A percentile compares a stretch with the other conserved stretches of the same genome.
Evolutionary conservation across 345 rosid genomes (phyloP).

Genomic region (Aurinia saxatilis): DNA sequence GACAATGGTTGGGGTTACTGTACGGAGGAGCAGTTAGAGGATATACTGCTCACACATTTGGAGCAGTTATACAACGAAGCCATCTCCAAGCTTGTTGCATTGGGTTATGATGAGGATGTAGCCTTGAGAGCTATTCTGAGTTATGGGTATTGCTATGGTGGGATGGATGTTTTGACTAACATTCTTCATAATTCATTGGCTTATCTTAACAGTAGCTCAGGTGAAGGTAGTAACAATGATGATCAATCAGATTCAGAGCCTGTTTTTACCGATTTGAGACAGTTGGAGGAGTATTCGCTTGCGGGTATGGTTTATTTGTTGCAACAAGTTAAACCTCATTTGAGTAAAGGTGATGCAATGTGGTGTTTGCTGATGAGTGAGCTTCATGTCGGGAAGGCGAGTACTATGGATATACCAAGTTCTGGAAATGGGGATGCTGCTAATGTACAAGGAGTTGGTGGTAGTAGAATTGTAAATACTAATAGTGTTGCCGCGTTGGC

Average conservation of each 20-base stretch:
- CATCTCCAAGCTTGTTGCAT: slow-evolving; percentile 50
- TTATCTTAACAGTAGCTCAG: slow-evolving; percentile 46
- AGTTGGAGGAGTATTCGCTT: slow-evolving; percentile 72
- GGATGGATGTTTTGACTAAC: slow-evolving; percentile 75
- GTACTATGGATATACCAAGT: slow-evolving; percentile 51
- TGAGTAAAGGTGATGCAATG: slow-evolving; percentile 95
- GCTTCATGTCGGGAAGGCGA: slow-evolving; percentile 81
- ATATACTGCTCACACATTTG: slow-evolving; percentile 52
- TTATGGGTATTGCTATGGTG: slow-evolving; percentile 84
- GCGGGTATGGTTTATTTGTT: slow-evolving; percentile 82
- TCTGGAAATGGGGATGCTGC: slow-evolving; percentile 22
- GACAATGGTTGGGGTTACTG: slow-evolving; percentile 79
- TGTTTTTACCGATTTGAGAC: slow-evolving; percentile 62
- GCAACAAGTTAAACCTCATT: slow-evolving; percentile 70
- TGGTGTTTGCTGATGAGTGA: slow-evolving; percentile 95
- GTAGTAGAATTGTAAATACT: slow-evolving; percentile 12
- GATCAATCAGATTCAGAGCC: slow-evolving; percentile 53
- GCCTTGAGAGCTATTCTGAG: slow-evolving; percentile 71
- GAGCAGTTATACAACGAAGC: slow-evolving; percentile 63
- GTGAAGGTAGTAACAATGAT: slow-evolving; percentile 30
- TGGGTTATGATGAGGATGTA: slow-evolving; percentile 70
- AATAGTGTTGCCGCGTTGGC: slow-evolving; percentile 42
- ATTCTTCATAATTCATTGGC: slow-evolving; percentile 67
- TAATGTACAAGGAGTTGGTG: slow-evolving; percentile 32
- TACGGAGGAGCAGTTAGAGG: slow-evolving; percentile 83